Percentiles rank a stretch among this genome's conserved stretches.
phyloP scores from a whole-genome alignment of 1,284 basidiomycete species.

The Termitomyces sp. region DNA sequence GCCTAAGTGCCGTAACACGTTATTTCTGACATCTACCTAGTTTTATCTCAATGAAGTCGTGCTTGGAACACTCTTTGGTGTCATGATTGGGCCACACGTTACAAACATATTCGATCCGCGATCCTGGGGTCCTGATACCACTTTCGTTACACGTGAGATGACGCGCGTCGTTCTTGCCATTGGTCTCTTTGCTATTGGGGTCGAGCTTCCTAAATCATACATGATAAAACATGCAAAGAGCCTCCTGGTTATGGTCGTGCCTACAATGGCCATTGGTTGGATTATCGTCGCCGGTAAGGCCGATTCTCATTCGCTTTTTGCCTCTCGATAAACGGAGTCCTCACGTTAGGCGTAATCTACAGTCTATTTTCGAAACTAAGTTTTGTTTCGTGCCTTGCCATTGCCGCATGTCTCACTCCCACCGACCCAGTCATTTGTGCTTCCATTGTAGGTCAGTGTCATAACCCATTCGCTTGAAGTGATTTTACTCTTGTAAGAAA shows the following conservation, averaged over 20 bases:
- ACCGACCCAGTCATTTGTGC: conserved; percentile 85
- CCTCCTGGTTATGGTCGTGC: conserved; percentile 62
- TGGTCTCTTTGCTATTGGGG: conserved; percentile 70
- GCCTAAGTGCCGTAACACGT: too few species aligned
- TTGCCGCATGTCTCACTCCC: conserved; percentile 88
- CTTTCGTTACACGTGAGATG: conserved; percentile 74
- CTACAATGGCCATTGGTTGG: conserved; percentile 80
- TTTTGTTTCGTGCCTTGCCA: conserved; percentile 74
- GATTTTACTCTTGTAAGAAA: conserved; percentile 12
- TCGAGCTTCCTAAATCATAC: conserved; percentile 66
- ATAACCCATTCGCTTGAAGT: background rate
- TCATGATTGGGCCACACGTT: conserved; percentile 68
- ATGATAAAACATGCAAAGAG: conserved; percentile 58
- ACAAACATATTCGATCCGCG: conserved; percentile 77
- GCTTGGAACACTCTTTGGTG: conserved; percentile 70
- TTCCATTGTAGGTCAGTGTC: conserved; percentile 47
- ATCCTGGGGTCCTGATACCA: conserved; percentile 56
- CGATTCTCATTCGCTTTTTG: background rate
- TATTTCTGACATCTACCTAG: conserved; percentile 24
- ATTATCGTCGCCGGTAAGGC: conserved; percentile 40
- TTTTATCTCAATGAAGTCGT: conserved; percentile 92
- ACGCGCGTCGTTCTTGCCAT: conserved; percentile 67
- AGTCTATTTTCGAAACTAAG: conserved; percentile 65
- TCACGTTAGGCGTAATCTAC: conserved; percentile 47
- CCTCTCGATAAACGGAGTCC: too few species aligned